Percentiles rank a stretch among this genome's conserved stretches.
Evolutionary conservation across 2,329 filamentous ascomycete species (phyloP).

Genomic region (Neonectria ditissima): DNA sequence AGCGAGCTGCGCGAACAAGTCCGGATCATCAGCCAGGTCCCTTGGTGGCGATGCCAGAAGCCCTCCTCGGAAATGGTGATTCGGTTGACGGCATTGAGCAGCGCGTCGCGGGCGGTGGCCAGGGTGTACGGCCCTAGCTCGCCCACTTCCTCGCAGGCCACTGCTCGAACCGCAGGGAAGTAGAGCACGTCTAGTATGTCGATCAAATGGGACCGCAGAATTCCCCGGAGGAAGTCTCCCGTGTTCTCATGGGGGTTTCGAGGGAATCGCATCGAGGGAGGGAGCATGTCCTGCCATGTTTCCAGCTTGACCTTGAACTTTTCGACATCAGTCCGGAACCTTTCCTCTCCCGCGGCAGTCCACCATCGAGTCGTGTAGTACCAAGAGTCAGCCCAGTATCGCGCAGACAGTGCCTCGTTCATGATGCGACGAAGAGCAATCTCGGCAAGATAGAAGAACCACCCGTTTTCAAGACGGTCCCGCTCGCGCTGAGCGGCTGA

Average conservation of each 20-base stretch:
- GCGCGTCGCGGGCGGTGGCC: slow-evolving; percentile 13
- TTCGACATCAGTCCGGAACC: slow-evolving; percentile 17
- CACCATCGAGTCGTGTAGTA: slow-evolving; percentile 27
- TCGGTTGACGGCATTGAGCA: slow-evolving; percentile 29
- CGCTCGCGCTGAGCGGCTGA: slow-evolving; percentile 21
- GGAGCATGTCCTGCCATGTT: slow-evolving; percentile 27
- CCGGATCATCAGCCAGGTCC: slow-evolving; percentile 40
- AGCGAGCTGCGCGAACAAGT: slow-evolving; percentile 36
- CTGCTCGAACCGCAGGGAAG: slow-evolving; percentile 27
- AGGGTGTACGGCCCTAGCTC: slow-evolving; percentile 17
- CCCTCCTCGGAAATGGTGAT: slow-evolving; percentile 32
- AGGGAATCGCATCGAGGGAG: slow-evolving; percentile 23
- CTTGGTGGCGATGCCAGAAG: slow-evolving; percentile 38
- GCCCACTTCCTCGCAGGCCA: slow-evolving; percentile 12
- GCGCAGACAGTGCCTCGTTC: slow-evolving; percentile 26
- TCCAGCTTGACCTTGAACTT: slow-evolving; percentile 27
- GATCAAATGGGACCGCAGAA: slow-evolving; percentile 24
- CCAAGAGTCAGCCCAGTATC: slow-evolving; percentile 29
- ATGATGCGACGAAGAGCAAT: slow-evolving; percentile 35
- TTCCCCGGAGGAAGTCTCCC: slow-evolving; percentile 18
- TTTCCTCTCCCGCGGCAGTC: slow-evolving; percentile 10
- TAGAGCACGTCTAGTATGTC: slow-evolving; percentile 32
- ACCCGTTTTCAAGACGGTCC: slow-evolving; percentile 30
- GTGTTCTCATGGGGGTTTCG: slow-evolving; percentile 7
- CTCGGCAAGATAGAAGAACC: slow-evolving; percentile 42